phyloP scores from a whole-genome alignment of 1,139 yeast species.

The Protomyces lactucae-debilis region DNA sequence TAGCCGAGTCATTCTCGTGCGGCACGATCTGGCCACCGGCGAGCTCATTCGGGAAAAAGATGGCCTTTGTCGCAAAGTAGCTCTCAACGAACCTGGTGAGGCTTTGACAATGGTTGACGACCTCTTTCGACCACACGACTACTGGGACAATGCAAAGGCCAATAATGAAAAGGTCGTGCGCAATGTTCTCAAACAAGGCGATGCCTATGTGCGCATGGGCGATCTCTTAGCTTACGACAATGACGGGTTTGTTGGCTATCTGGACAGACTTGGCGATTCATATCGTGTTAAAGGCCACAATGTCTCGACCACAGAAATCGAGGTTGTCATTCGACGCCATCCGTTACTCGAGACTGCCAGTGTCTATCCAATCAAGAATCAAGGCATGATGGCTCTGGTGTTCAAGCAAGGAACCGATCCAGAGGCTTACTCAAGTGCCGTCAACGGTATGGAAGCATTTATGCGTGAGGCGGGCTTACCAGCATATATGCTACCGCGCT shows the following conservation, averaged over 20 bases:
- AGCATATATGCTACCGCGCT: not conserved
- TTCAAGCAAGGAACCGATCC: not conserved
- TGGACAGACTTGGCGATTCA: conserved; percentile 93
- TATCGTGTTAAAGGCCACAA: conserved; percentile 96
- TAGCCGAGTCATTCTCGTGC: not conserved
- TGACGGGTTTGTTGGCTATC: conserved; percentile 70
- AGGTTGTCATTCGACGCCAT: not conserved
- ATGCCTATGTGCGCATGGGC: conserved; percentile 86
- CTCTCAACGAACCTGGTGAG: not conserved
- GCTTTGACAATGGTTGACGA: not conserved
- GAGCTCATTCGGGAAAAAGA: not conserved
- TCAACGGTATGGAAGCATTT: not conserved
- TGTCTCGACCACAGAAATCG: conserved; percentile 62
- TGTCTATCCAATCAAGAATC: not conserved
- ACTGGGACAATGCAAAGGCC: conserved; percentile 73
- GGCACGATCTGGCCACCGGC: not conserved
- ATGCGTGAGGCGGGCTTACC: not conserved
- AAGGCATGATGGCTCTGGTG: not conserved
- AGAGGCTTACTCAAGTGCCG: not conserved
- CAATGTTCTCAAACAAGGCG: conserved; percentile 76
- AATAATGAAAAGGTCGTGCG: conserved; percentile 66
- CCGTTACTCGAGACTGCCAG: not conserved
- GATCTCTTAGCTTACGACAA: conserved; percentile 69
- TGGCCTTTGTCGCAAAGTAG: not conserved
- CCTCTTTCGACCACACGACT: conserved; percentile 58